These are phyloP conservation scores for Ceratocystis destructans DNA, from an alignment of 2,329 filamentous ascomycete species.

Conservation along the genomic window DNA sequence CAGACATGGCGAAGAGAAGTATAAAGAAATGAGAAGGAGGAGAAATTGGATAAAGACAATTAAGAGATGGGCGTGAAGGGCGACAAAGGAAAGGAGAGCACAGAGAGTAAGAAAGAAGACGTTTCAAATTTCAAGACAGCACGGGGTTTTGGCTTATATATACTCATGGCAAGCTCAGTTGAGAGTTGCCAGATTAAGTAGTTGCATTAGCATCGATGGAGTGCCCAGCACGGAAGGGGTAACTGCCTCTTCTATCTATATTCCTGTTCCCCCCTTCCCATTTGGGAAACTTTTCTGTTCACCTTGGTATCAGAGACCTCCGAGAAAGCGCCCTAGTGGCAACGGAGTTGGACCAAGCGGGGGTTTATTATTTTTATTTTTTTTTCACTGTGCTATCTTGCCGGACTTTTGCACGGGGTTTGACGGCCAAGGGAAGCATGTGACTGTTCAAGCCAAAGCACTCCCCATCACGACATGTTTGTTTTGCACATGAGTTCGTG, in stretches of 20 bases:
- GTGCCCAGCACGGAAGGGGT: background rate
- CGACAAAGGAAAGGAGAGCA: background rate
- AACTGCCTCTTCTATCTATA: background rate
- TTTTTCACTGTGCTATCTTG: background rate
- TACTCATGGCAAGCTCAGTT: background rate
- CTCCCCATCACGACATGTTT: background rate
- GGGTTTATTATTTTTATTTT: background rate
- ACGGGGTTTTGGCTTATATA: background rate
- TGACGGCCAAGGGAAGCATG: background rate
- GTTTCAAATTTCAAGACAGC: background rate
- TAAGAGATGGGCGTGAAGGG: background rate
- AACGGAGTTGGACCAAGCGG: background rate
- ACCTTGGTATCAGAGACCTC: background rate
- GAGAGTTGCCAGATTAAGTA: background rate
- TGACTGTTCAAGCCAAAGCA: background rate
- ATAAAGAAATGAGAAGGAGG: background rate
- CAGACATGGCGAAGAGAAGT: slow-evolving; percentile 14
- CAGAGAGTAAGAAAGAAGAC: background rate
- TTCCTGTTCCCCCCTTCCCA: background rate
- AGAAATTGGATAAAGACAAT: background rate
- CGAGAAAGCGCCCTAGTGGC: slow-evolving; percentile 3
- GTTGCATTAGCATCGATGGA: background rate
- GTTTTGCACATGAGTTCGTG: background rate
- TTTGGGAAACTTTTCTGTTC: background rate
- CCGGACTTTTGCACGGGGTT: background rate